Conservation (phyloP, 495 filamentous ascomycete species). For the Cercophora sp. region DNA sequence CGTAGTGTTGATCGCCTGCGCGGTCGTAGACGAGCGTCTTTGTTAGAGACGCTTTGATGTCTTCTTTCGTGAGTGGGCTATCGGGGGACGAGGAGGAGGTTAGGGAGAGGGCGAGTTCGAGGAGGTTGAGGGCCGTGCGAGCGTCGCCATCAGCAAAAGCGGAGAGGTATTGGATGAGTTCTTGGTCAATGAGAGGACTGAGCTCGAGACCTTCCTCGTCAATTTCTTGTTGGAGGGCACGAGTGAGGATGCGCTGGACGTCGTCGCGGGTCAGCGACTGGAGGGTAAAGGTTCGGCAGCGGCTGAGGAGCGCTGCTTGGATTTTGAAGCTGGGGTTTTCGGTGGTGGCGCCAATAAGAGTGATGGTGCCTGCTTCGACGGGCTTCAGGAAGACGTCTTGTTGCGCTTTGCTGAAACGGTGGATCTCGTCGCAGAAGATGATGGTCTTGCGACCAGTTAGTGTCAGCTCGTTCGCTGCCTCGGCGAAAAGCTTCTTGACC, state of each 20-base stretch:
- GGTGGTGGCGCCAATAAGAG: slow-evolving; percentile 91
- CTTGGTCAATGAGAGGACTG: slow-evolving; percentile 65
- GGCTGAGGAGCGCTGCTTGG: slow-evolving; percentile 78
- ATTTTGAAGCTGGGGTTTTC: slow-evolving; percentile 97
- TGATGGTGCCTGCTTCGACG: slow-evolving; percentile 86
- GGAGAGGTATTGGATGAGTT: slow-evolving; percentile 75
- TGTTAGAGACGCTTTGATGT: slow-evolving; percentile 75
- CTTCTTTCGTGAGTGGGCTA: slow-evolving; percentile 50
- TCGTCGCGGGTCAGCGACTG: slow-evolving; percentile 67
- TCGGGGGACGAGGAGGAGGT: slow-evolving; percentile 26
- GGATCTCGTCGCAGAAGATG: slow-evolving; percentile 97
- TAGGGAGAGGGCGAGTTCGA: slow-evolving; percentile 74
- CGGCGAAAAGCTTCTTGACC: slow-evolving; percentile 86
- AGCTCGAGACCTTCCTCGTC: slow-evolving; percentile 21
- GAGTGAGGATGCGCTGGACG: slow-evolving; percentile 64
- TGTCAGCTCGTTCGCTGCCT: slow-evolving; percentile 75
- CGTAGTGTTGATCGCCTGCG: slow-evolving; percentile 91
- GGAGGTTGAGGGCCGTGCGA: slow-evolving; percentile 83
- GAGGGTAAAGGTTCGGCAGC: slow-evolving; percentile 87
- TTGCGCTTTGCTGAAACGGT: slow-evolving; percentile 87
- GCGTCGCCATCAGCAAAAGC: slow-evolving; percentile 89
- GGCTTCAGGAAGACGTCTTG: slow-evolving; percentile 94
- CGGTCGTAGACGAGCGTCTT: slow-evolving; percentile 93
- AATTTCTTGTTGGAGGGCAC: slow-evolving; percentile 63
- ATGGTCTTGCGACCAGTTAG: slow-evolving; percentile 89